phyloP scores from a whole-genome alignment of 2,329 filamentous ascomycete species.

The Cladosporium sp. region DNA sequence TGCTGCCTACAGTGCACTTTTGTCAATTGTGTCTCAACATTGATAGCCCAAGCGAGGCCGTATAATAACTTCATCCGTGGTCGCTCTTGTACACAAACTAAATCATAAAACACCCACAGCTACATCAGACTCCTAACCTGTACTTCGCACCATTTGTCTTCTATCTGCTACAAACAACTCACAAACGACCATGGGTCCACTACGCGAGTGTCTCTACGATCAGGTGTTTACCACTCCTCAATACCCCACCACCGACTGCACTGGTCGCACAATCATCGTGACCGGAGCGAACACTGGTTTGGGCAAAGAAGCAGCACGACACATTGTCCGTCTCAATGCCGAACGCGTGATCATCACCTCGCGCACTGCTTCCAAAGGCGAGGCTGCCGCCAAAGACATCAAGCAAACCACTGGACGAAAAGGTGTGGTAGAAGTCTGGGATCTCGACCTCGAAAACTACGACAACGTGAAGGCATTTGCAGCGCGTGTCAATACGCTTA shows the following conservation, averaged over 20 bases:
- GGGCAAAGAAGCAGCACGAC: constrained; percentile 42
- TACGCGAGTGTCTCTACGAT: constrained; percentile 12
- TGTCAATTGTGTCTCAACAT: no score
- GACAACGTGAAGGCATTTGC: constrained; percentile 35
- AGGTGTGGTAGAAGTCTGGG: constrained; percentile 42
- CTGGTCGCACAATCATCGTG: constrained; percentile 41
- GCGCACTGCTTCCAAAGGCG: constrained; percentile 40
- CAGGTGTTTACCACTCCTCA: constrained; percentile 16
- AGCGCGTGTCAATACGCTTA: constrained; percentile 27
- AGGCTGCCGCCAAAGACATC: constrained; percentile 40
- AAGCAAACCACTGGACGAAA: constrained; percentile 29
- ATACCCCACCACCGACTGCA: constrained; percentile 12
- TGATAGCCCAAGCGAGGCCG: no score
- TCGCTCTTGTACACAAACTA: no score
- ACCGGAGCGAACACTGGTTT: constrained; percentile 47
- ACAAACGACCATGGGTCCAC: neutral
- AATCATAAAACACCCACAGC: no score
- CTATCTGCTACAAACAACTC: no score
- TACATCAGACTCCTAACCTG: no score
- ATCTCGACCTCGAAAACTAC: constrained; percentile 40
- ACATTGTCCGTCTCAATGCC: constrained; percentile 38
- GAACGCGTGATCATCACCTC: constrained; percentile 43
- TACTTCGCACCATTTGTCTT: no score
- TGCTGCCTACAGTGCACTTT: constrained; percentile 5
- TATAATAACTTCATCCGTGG: no score